phyloP scores from a whole-genome alignment of 2,329 filamentous ascomycete genomes.

The Alternaria longipes region DNA sequence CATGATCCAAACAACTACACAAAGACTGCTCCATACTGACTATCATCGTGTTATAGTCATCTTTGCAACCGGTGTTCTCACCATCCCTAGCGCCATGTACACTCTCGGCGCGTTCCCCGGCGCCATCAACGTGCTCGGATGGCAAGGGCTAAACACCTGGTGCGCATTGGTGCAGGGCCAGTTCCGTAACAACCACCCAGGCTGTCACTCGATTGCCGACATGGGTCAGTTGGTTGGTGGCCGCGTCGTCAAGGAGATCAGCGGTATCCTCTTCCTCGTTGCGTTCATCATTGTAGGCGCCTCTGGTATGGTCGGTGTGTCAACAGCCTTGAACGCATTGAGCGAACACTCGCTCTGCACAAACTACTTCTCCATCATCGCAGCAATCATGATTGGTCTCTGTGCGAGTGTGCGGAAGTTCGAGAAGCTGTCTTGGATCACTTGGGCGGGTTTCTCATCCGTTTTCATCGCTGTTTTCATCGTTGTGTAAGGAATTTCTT shows the following conservation, averaged over 20 bases:
- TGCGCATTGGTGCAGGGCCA: slow-evolving; percentile 60
- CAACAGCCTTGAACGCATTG: slow-evolving; percentile 68
- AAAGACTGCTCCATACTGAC: not conserved
- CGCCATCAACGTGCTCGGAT: slow-evolving; percentile 58
- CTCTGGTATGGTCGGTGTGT: slow-evolving; percentile 68
- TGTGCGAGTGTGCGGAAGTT: slow-evolving; percentile 67
- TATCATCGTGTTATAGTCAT: slow-evolving; percentile 41
- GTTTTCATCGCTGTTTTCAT: slow-evolving; percentile 68
- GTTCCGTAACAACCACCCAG: slow-evolving; percentile 61
- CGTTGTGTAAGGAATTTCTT: slow-evolving; percentile 52
- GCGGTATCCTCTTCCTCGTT: slow-evolving; percentile 65
- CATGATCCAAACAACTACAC: not conserved
- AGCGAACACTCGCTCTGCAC: slow-evolving; percentile 68
- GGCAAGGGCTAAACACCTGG: slow-evolving; percentile 61
- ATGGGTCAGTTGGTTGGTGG: slow-evolving; percentile 68
- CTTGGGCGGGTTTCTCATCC: slow-evolving; percentile 67
- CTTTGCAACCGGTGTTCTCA: slow-evolving; percentile 61
- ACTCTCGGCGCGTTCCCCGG: slow-evolving; percentile 60
- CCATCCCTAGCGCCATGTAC: slow-evolving; percentile 60
- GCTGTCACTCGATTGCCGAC: slow-evolving; percentile 64
- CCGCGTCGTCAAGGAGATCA: slow-evolving; percentile 60
- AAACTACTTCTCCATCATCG: slow-evolving; percentile 67
- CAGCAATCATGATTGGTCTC: slow-evolving; percentile 60
- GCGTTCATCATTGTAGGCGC: slow-evolving; percentile 66
- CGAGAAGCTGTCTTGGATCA: slow-evolving; percentile 69